Evolutionary conservation across 176 grass and related monocot species (phyloP).

Genomic region (Puccinellia tenuiflora): DNA sequence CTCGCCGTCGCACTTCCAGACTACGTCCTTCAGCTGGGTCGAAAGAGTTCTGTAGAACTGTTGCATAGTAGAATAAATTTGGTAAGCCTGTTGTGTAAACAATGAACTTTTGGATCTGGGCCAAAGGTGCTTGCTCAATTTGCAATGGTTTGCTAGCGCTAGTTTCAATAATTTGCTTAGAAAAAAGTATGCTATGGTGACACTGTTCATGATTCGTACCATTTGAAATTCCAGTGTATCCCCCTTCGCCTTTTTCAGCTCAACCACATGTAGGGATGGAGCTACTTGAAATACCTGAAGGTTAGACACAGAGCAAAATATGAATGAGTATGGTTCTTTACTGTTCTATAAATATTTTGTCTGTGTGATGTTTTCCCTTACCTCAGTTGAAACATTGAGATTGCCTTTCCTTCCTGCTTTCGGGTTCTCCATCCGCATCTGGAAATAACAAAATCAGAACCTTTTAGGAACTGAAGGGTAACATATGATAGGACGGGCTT

Average conservation of each 20-base stretch:
- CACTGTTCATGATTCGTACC: slow-evolving; percentile 34
- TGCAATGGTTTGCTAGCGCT: not conserved
- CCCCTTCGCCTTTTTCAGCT: slow-evolving; percentile 86
- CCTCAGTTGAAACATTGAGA: slow-evolving; percentile 98
- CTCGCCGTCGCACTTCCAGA: slow-evolving; percentile 80
- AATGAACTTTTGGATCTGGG: not conserved
- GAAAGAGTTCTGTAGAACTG: slow-evolving; percentile 96
- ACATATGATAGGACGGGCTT: not conserved
- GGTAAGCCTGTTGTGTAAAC: not conserved
- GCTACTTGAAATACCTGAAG: slow-evolving; percentile 92
- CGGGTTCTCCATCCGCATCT: slow-evolving; percentile 88
- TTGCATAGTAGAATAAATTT: not conserved
- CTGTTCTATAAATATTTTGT: slow-evolving; percentile 10
- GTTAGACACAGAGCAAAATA: slow-evolving; percentile 11
- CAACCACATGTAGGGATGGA: slow-evolving; percentile 90
- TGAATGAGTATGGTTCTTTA: not conserved
- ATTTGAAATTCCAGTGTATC: slow-evolving; percentile 97
- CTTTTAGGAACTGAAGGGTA: not conserved
- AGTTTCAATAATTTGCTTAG: not conserved
- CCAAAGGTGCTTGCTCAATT: not conserved
- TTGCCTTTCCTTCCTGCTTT: slow-evolving; percentile 99
- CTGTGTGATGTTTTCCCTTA: slow-evolving; percentile 7
- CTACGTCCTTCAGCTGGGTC: slow-evolving; percentile 76
- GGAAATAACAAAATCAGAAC: slow-evolving; percentile 21
- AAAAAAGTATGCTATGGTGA: not conserved